Evolutionary conservation across 1,284 basidiomycete species (phyloP), one percentile per base, ranked within the genome.

Genomic region (Ustilago crameri): DNA sequence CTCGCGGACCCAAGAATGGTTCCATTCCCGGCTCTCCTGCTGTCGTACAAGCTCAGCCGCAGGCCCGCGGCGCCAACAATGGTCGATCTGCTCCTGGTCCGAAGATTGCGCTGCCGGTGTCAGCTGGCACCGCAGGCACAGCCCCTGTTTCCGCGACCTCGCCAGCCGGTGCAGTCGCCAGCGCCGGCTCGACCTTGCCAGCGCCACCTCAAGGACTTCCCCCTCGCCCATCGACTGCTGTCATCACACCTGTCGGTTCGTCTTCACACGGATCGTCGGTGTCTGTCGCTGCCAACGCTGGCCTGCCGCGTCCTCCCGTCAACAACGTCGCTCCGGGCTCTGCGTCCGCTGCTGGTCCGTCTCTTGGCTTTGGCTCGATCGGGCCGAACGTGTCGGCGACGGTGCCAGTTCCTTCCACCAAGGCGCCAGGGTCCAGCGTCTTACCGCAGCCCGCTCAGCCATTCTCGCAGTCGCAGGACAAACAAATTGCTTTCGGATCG

Each of bases 121-220:
- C 40, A 7, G 23, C 22, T n/a, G 22, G 42, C 5, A 35, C 23
- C 30, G 43, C 59, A 45, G 44, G 55, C 24, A 18, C 26, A 15
- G 48, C 35, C 41, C 47, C 35, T 34, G 56, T 34, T 27, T 23
- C 40, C 23, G 54, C 44, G 15, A 47, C 61, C 27, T 49, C 45
- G 27, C 18, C 54, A 27, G 42, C 46, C 3, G 42, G 50, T 12
- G 27, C 51, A 10, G 45, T 50, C 17, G 45, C 43, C 27, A 38
- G 42, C 20, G 46, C 46, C 14, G 53, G 54, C 27, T 66, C 71
- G 38, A 45, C 67, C 5, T 50, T 78, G 42, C 78, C 78, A 12
- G 74, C 78, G 17, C 75, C 76, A 9, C 75, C 76, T 18, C 74
- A 76, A 43, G 75, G 78, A 10, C 51, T 78, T 56, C 78, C 75